Percentiles rank a stretch among this genome's conserved stretches.
Evolutionary conservation across 768 basidiomycete genomes (phyloP).

Genomic region (Tephrocybe sp.): DNA sequence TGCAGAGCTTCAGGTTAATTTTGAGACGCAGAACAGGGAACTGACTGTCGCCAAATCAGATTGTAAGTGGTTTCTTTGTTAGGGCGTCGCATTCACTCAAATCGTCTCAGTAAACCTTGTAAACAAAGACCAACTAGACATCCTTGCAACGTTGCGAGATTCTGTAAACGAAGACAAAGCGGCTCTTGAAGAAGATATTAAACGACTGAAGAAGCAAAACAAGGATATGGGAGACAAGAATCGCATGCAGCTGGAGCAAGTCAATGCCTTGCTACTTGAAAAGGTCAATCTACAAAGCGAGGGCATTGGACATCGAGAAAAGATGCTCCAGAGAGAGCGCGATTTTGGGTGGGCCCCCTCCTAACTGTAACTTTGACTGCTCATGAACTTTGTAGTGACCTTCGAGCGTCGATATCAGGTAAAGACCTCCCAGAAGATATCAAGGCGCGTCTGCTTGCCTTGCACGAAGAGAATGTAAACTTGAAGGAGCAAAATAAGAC

Average conservation of each 20-base stretch:
- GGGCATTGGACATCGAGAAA: constrained; percentile 87
- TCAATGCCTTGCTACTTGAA: constrained; percentile 82
- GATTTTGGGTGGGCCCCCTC: constrained; percentile 65
- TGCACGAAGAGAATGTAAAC: constrained; percentile 77
- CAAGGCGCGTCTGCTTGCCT: constrained; percentile 66
- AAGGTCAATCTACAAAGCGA: constrained; percentile 91
- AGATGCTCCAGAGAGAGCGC: constrained; percentile 81
- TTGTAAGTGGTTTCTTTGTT: constrained; percentile 46
- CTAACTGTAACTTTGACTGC: constrained; percentile 1
- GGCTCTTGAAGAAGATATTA: constrained; percentile 67
- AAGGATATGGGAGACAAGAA: constrained; percentile 80
- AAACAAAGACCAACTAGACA: constrained; percentile 92
- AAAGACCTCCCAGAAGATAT: constrained; percentile 83
- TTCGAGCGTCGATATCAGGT: constrained; percentile 74
- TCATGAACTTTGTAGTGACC: constrained; percentile 48
- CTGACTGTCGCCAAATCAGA: constrained; percentile 85
- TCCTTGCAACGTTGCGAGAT: constrained; percentile 81
- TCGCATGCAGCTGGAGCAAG: constrained; percentile 87
- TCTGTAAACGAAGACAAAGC: constrained; percentile 89
- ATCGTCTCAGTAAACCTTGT: constrained; percentile 77
- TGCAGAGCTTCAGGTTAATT: constrained; percentile 69
- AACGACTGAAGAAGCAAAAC: constrained; percentile 63
- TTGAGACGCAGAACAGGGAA: constrained; percentile 61
- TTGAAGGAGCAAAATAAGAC: constrained; percentile 74
- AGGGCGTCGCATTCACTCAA: not conserved